These are phyloP conservation scores for Fraxinus cuspidata DNA, from an alignment of 257 asterid genomes.

Conservation along the genomic window DNA sequence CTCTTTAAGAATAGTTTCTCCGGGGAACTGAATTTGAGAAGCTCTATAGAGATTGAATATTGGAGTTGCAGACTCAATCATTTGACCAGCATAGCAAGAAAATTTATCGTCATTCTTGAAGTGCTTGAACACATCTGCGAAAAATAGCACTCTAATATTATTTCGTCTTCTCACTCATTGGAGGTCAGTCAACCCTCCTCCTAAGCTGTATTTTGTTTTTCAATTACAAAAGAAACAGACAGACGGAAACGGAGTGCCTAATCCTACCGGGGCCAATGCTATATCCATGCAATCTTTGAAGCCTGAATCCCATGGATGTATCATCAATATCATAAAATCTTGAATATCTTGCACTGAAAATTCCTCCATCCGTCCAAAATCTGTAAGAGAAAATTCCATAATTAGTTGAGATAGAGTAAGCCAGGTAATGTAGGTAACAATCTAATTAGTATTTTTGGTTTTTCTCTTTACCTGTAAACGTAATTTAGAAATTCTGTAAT, in stretches of 20 bases:
- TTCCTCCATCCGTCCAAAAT: conserved; percentile 46
- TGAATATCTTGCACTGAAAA: conserved; percentile 35
- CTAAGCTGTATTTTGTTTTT: not conserved
- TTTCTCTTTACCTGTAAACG: conserved; percentile 35
- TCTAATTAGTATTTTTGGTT: not conserved
- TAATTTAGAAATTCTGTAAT: conserved; percentile 37
- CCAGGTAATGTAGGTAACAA: not conserved
- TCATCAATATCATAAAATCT: conserved; percentile 35
- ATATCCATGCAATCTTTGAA: conserved; percentile 40
- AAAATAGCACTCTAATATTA: not conserved
- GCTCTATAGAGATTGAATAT: conserved; percentile 44
- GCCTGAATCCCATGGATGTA: conserved; percentile 22
- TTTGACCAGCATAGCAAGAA: conserved; percentile 36
- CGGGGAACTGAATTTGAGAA: conserved; percentile 43
- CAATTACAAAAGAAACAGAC: not conserved
- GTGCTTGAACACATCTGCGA: conserved; percentile 40
- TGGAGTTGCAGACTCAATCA: conserved; percentile 32
- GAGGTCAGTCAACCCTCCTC: too few relatives aligned
- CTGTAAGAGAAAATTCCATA: conserved; percentile 13
- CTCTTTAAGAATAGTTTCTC: conserved; percentile 41
- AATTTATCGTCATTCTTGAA: conserved; percentile 39
- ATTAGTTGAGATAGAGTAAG: not conserved
- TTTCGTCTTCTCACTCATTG: not conserved
- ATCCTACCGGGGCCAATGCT: conserved; percentile 26
- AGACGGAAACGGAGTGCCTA: not conserved